A percentile compares a stretch with the other conserved stretches of the same genome.
Conservation (phyloP, 164 flowering plant genomes). For the Tetracentron sinense region DNA sequence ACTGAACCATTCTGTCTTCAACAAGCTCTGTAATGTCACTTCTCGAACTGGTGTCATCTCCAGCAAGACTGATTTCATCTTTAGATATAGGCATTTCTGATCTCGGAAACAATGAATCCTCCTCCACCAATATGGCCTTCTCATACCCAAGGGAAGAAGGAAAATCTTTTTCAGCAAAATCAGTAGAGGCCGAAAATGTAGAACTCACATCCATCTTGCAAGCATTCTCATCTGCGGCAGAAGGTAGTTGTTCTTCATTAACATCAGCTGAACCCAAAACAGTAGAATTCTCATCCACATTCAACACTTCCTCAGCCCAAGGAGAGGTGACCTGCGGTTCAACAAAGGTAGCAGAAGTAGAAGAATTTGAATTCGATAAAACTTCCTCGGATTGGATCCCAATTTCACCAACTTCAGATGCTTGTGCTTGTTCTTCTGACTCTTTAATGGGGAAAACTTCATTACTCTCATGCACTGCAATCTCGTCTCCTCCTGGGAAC, state of each 20-base stretch:
- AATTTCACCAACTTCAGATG: constrained; percentile 9
- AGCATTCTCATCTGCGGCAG: constrained; percentile 1
- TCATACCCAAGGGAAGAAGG: constrained; percentile 13
- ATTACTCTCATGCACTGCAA: constrained; percentile 6
- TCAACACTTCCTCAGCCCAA: background rate
- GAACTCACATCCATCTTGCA: constrained; percentile 9
- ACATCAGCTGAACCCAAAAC: constrained; percentile 7
- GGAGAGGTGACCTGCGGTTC: constrained; percentile 6
- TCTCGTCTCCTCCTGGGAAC: constrained; percentile 1
- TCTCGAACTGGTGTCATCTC: constrained; percentile 27
- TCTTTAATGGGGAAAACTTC: constrained; percentile 7
- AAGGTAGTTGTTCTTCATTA: background rate
- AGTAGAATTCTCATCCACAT: background rate
- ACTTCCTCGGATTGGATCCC: constrained; percentile 10
- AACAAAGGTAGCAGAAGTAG: background rate
- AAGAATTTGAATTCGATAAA: constrained; percentile 4
- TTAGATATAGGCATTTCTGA: constrained; percentile 5
- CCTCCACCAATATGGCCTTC: constrained; percentile 13
- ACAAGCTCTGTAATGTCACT: constrained; percentile 47
- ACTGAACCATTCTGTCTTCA: constrained; percentile 45
- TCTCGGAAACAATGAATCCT: background rate
- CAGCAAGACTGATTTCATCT: constrained; percentile 24
- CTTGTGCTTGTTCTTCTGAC: constrained; percentile 3
- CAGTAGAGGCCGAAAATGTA: background rate
- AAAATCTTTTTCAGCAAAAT: constrained; percentile 4